phyloP scores from a whole-genome alignment of 495 filamentous ascomycete species.

The Aspergillus bridgeri region DNA sequence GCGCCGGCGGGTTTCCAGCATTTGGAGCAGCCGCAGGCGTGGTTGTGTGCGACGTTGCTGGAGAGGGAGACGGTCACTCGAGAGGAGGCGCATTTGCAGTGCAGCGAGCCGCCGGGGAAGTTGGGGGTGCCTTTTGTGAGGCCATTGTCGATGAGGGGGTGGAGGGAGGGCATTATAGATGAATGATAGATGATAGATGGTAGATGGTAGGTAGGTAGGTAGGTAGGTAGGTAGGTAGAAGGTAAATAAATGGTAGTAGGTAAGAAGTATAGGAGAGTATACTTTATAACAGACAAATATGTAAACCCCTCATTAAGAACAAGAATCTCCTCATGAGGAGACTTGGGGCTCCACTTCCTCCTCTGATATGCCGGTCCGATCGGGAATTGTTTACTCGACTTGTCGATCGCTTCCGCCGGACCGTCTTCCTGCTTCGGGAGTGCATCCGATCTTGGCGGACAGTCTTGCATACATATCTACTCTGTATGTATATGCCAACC shows the following conservation, averaged over 20 bases:
- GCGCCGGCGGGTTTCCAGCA: constrained; percentile 59
- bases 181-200: background rate
- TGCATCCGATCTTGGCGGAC: background rate
- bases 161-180: constrained; percentile 38
- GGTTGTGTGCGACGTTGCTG: constrained; percentile 58
- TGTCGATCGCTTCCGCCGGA: background rate
- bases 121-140: constrained; percentile 39
- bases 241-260: too few relatives aligned
- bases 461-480: too few relatives aligned
- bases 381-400: background rate
- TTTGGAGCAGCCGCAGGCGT: constrained; percentile 63
- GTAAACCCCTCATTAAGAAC: background rate
- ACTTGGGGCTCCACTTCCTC: background rate
- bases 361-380: background rate
- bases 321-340: background rate
- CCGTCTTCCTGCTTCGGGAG: background rate
- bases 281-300: too few relatives aligned
- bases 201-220: background rate
- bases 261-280: background rate
- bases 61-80: constrained; percentile 50
- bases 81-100: constrained; percentile 49
- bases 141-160: constrained; percentile 59
- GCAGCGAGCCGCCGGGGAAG: constrained; percentile 52
- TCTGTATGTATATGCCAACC: too few relatives aligned
- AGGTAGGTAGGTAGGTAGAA: background rate